These are phyloP conservation scores for Grifola frondosa DNA, from an alignment of 1,284 basidiomycete species.

Conservation along the genomic window DNA sequence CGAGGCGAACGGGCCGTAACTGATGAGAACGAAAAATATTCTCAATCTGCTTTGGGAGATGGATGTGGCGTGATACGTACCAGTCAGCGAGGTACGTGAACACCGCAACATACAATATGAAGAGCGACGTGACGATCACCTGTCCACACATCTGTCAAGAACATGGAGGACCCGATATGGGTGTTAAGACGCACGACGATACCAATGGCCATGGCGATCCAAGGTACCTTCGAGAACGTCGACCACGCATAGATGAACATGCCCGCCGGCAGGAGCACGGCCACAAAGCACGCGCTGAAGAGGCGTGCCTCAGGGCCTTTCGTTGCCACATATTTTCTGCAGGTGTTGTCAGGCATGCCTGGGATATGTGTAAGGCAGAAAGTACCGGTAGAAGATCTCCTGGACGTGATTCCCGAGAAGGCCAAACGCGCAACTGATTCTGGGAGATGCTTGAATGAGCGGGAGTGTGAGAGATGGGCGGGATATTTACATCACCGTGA, in stretches of 20 bases:
- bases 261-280: constrained; percentile 57
- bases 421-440: constrained; percentile 1
- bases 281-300: constrained; percentile 65
- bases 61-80: constrained; percentile 34
- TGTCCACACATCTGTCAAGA: constrained; percentile 5
- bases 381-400: constrained; percentile 1
- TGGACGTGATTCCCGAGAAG: constrained; percentile 4
- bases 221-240: constrained; percentile 49
- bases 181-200: constrained; percentile 41
- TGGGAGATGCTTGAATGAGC: neutral
- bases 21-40: too few relatives aligned
- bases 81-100: constrained; percentile 77
- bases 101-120: constrained; percentile 62
- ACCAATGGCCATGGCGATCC: constrained; percentile 58
- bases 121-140: constrained; percentile 50
- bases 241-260: constrained; percentile 72
- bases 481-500: constrained; percentile 59
- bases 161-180: neutral
- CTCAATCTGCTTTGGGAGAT: too few relatives aligned
- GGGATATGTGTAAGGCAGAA: neutral
- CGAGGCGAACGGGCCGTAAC: constrained; percentile 73
- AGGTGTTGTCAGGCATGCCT: constrained; percentile 35
- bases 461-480: too few relatives aligned
- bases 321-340: constrained; percentile 50
- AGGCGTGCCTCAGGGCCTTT: constrained; percentile 75